phyloP scores from a whole-genome alignment of 139 green algal species.

The Parachlorella kessleri region DNA sequence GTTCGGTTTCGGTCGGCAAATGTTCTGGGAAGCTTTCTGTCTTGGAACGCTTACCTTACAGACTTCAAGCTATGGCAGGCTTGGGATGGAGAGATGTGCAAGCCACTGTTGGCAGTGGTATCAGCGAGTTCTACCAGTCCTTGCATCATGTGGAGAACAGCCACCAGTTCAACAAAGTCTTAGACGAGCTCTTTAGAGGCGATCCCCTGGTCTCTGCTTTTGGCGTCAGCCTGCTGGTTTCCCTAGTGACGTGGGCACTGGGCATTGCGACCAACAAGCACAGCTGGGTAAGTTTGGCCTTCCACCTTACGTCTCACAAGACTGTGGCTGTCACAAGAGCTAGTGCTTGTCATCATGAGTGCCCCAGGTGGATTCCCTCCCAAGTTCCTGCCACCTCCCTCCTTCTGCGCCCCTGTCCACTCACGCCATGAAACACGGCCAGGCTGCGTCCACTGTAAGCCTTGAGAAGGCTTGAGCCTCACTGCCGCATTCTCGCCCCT shows the following conservation, averaged over 20 bases:
- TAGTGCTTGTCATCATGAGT: background rate
- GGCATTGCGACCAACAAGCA: conserved; percentile 31
- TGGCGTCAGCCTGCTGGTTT: background rate
- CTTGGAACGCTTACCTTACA: too few relatives aligned
- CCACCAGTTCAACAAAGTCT: background rate
- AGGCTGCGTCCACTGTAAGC: background rate
- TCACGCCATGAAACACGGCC: background rate
- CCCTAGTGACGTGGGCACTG: background rate
- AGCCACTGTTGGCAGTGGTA: background rate
- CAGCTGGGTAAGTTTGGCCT: conserved; percentile 11
- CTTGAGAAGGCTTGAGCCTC: too few relatives aligned
- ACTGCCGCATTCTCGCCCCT: too few relatives aligned
- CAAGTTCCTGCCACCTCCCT: background rate
- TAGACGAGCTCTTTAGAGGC: background rate
- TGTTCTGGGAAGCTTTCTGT: too few relatives aligned
- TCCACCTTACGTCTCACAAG: background rate
- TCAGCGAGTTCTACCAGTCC: background rate
- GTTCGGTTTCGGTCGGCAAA: too few relatives aligned
- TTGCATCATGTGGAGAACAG: background rate
- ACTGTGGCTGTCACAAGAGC: background rate
- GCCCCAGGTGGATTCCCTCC: background rate
- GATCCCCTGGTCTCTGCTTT: conserved; percentile 13
- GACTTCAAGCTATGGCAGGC: background rate
- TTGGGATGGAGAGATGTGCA: background rate
- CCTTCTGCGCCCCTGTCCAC: background rate